Conservation (phyloP, 2,329 filamentous ascomycete genomes). For the Phialemonium atrogriseum region DNA sequence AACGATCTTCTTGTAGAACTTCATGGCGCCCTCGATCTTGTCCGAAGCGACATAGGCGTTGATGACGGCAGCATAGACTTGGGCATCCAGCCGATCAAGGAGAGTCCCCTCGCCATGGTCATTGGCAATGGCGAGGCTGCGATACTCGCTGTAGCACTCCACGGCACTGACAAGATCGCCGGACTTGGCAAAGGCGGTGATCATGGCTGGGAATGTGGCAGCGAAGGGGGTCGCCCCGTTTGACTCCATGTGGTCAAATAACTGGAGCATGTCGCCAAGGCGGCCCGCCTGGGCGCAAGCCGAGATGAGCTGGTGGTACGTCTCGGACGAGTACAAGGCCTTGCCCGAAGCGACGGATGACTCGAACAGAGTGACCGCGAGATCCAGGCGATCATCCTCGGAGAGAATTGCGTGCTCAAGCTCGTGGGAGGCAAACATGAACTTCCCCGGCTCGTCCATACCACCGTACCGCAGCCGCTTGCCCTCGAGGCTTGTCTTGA, state of each 20-base stretch:
- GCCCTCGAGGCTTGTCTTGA: conserved; percentile 68
- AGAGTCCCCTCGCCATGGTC: conserved; percentile 65
- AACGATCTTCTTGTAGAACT: conserved; percentile 77
- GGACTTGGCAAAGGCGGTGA: conserved; percentile 77
- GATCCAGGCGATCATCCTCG: conserved; percentile 78
- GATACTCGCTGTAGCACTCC: conserved; percentile 94
- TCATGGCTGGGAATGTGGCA: conserved; percentile 85
- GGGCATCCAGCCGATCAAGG: conserved; percentile 65
- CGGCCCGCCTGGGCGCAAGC: conserved; percentile 78
- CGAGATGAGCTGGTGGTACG: conserved; percentile 77
- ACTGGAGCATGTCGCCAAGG: conserved; percentile 78
- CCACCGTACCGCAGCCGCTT: conserved; percentile 79
- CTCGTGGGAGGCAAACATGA: conserved; percentile 83
- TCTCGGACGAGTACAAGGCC: conserved; percentile 67
- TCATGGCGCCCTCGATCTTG: conserved; percentile 71
- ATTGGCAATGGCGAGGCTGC: conserved; percentile 74
- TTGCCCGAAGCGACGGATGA: conserved; percentile 57
- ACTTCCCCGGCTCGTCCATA: conserved; percentile 74
- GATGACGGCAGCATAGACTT: conserved; percentile 87
- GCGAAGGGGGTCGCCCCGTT: conserved; percentile 66
- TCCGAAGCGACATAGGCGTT: conserved; percentile 79
- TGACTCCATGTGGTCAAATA: conserved; percentile 87
- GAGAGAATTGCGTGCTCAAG: conserved; percentile 77
- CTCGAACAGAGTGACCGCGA: conserved; percentile 81
- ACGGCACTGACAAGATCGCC: conserved; percentile 83